Percentiles rank a stretch among this genome's conserved stretches.
These are phyloP conservation scores for Lophiotrema nucula DNA, from an alignment of 495 filamentous ascomycete genomes.

Conservation along the genomic window DNA sequence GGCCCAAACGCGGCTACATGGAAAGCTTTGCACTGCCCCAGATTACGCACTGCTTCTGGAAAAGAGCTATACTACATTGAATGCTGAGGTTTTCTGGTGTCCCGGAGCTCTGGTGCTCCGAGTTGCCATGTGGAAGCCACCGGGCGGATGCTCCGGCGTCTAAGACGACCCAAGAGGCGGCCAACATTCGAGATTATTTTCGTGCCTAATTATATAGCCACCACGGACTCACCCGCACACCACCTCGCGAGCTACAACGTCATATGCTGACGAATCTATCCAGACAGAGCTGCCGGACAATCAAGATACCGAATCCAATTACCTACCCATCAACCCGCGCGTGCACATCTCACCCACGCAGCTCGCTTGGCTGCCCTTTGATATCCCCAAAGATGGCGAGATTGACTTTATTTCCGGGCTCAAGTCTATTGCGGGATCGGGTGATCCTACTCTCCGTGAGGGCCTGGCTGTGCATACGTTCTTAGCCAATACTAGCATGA, in stretches of 20 bases:
- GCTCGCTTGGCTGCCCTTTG: constrained; percentile 51
- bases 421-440: constrained; percentile 51
- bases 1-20: background rate
- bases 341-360: constrained; percentile 63
- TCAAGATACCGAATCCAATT: constrained; percentile 45
- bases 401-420: constrained; percentile 50
- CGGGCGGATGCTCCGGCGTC: background rate
- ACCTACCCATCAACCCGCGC: constrained; percentile 50
- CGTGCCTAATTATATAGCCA: too few species aligned
- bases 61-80: constrained; percentile 3
- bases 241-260: constrained; percentile 6
- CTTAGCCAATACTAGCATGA: constrained; percentile 49
- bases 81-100: background rate
- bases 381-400: constrained; percentile 43
- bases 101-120: background rate
- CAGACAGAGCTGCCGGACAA: constrained; percentile 53
- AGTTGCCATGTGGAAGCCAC: background rate
- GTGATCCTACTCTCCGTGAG: constrained; percentile 51
- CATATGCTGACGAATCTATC: constrained; percentile 16
- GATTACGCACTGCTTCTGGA: background rate
- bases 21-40: background rate
- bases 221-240: background rate
- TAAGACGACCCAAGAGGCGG: too few species aligned
- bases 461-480: constrained; percentile 51
- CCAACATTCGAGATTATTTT: too few species aligned